Evolutionary conservation across 176 grass and related monocot genomes (phyloP), one percentile per base, ranked within the genome.

Genomic region (Hyparrhenia diplandra): DNA sequence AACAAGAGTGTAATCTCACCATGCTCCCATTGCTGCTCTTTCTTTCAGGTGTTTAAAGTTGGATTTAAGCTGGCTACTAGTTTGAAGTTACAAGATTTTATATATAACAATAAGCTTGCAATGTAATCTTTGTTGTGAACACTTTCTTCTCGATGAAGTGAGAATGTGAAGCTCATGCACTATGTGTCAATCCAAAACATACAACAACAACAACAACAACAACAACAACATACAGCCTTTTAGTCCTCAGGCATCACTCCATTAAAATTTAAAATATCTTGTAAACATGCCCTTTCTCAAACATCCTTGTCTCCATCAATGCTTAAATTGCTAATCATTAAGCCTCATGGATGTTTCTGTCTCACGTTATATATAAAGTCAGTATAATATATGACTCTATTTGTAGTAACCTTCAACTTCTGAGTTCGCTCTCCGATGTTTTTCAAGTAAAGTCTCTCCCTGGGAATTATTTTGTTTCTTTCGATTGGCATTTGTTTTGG

Each of bases 71-170:
- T 45, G 46, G 47, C 47, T 45, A 69, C 23, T 23, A 51, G 25
- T 75, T 84, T 68, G 24, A 58, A 67, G 11, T 58, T 66, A 13
- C 13, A 72, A 72, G 58, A 46, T 60, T 13, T n/a, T n/a, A n/a
- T 45, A 35, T 34, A 47, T 74, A 55, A 28, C 27, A 63, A 62
- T 80, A n/a, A n/a, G 32, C 13, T 76, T 76, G 54, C 12, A n/a
- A 71, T 54, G 20, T 21, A 18, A 47, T 51, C 10, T 76, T 74
- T 45, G 10, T 52, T 79, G 35, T 13, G 17, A 40, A 64, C 1
- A 67, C 31, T 49, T 73, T 57, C 37, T 74, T n/a, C n/a, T 60
- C 2, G 27, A 31, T 58, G 57, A 13, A 67, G n/a, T 74, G 59
- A 72, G 14, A 71, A 71, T 31, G 25, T 10, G 25, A 74, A 55